A percentile compares a stretch with the other conserved stretches of the same genome.
These are phyloP conservation scores for Exophiala mesophila DNA, from an alignment of 2,329 filamentous ascomycete species.

Conservation along the genomic window DNA sequence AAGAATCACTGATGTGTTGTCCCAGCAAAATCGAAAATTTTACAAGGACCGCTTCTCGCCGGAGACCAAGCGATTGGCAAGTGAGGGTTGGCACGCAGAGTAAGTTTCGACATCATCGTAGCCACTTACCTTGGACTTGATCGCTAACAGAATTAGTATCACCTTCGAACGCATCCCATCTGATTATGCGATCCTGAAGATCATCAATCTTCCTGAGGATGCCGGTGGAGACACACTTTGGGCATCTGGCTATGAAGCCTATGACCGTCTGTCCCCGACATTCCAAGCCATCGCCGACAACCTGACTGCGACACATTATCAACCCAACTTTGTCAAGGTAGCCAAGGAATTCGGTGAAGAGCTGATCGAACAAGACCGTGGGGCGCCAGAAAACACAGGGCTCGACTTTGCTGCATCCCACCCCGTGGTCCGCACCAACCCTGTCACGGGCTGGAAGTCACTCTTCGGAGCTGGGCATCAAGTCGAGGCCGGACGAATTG, in stretches of 20 bases:
- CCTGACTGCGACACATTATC: constrained; percentile 35
- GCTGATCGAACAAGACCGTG: neutral
- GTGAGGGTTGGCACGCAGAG: constrained; percentile 45
- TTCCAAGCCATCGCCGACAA: constrained; percentile 45
- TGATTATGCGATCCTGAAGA: constrained; percentile 58
- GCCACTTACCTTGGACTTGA: constrained; percentile 35
- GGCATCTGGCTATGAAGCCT: constrained; percentile 64
- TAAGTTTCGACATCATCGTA: too few relatives aligned
- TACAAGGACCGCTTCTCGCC: constrained; percentile 34
- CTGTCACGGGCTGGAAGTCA: constrained; percentile 60
- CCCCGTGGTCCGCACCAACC: constrained; percentile 57
- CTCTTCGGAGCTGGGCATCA: constrained; percentile 34
- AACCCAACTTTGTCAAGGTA: constrained; percentile 31
- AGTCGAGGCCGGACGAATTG: constrained; percentile 29
- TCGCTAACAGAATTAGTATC: constrained; percentile 43
- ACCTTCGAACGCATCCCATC: constrained; percentile 60
- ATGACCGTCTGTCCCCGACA: constrained; percentile 52
- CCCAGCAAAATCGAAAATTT: constrained; percentile 29
- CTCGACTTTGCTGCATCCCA: constrained; percentile 45
- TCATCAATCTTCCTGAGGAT: constrained; percentile 48
- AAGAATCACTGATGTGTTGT: neutral
- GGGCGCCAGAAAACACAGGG: constrained; percentile 54
- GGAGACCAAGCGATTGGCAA: constrained; percentile 30
- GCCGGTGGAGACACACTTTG: constrained; percentile 59
- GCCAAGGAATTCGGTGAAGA: constrained; percentile 22